A percentile compares a stretch with the other conserved stretches of the same genome.
phyloP scores from a whole-genome alignment of 495 filamentous ascomycete species.

The Choiromyces venosus region DNA sequence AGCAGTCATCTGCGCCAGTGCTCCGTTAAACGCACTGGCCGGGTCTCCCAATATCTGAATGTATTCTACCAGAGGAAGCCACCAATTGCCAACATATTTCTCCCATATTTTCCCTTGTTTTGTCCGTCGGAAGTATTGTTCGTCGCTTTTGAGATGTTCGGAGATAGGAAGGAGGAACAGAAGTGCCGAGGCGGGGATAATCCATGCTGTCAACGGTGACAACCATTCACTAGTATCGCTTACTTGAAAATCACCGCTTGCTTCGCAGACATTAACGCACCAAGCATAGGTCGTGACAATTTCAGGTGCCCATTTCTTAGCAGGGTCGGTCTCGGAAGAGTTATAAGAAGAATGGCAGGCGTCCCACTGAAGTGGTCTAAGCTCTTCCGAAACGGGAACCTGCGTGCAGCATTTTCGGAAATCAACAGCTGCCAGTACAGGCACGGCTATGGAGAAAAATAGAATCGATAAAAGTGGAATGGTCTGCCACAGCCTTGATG shows the following conservation, averaged over 20 bases:
- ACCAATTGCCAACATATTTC: conserved; percentile 34
- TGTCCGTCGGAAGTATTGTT: conserved; percentile 11
- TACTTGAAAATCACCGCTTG: conserved; percentile 20
- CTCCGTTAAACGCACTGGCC: conserved; percentile 36
- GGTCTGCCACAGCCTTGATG: not conserved
- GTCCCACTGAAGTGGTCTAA: conserved; percentile 27
- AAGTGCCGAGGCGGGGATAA: conserved; percentile 35
- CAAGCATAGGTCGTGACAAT: conserved; percentile 31
- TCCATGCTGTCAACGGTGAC: conserved; percentile 33
- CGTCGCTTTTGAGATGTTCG: conserved; percentile 27
- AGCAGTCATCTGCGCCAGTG: conserved; percentile 34
- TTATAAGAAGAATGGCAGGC: conserved; percentile 33
- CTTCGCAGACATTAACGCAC: conserved; percentile 31
- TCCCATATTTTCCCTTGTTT: conserved; percentile 9
- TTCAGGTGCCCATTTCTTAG: conserved; percentile 26
- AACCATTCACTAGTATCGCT: conserved; percentile 37
- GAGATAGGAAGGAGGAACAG: conserved; percentile 36
- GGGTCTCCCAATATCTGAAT: conserved; percentile 38
- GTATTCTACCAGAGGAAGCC: conserved; percentile 27
- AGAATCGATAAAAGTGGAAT: conserved; percentile 1
- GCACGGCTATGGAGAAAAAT: not conserved
- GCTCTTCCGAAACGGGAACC: conserved; percentile 30
- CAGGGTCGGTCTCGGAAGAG: conserved; percentile 34
- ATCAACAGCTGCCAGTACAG: conserved; percentile 17
- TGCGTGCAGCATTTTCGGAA: conserved; percentile 32